A percentile compares a stretch with the other conserved stretches of the same genome.
These are phyloP conservation scores for Phytophthora pisi DNA, from an alignment of 352 stramenopile genomes.

Conservation along the genomic window DNA sequence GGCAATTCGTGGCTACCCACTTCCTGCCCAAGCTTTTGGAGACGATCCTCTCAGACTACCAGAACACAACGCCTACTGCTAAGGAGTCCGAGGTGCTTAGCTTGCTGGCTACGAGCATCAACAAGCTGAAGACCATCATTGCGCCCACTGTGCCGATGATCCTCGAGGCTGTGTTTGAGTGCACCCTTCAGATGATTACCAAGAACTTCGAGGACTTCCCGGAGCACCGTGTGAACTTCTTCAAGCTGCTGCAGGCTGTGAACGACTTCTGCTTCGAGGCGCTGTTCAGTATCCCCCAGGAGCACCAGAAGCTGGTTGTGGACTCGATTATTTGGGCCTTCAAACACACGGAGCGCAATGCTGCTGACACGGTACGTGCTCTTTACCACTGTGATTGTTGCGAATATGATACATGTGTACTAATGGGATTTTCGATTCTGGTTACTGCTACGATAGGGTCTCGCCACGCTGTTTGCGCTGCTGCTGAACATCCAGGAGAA, in stretches of 20 bases:
- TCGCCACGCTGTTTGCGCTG: slow-evolving; percentile 97
- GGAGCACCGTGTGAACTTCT: slow-evolving; percentile 99
- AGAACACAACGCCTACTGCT: slow-evolving; percentile 69
- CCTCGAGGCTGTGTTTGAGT: slow-evolving; percentile 98
- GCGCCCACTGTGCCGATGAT: slow-evolving; percentile 92
- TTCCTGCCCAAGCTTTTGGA: slow-evolving; percentile 98
- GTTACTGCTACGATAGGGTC: slow-evolving; percentile 54
- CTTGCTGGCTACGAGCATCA: slow-evolving; percentile 96
- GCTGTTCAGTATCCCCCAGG: slow-evolving; percentile 96
- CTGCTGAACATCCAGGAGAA: slow-evolving; percentile 96
- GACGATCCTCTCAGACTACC: slow-evolving; percentile 97
- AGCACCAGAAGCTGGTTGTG: slow-evolving; percentile 99
- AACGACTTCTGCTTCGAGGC: slow-evolving; percentile 97
- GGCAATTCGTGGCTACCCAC: slow-evolving; percentile 88
- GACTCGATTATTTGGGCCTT: slow-evolving; percentile 99
- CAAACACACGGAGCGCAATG: slow-evolving; percentile 99
- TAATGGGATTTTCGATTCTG: not conserved
- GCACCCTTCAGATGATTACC: slow-evolving; percentile 99
- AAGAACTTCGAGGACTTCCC: slow-evolving; percentile 99
- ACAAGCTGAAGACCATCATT: slow-evolving; percentile 95
- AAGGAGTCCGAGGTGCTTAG: slow-evolving; percentile 94
- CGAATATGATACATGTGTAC: not conserved
- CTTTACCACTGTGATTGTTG: not conserved
- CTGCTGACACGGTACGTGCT: slow-evolving; percentile 93
- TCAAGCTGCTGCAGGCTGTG: slow-evolving; percentile 96